phyloP scores from a whole-genome alignment of 768 basidiomycete species.

The Pholiota microspora region DNA sequence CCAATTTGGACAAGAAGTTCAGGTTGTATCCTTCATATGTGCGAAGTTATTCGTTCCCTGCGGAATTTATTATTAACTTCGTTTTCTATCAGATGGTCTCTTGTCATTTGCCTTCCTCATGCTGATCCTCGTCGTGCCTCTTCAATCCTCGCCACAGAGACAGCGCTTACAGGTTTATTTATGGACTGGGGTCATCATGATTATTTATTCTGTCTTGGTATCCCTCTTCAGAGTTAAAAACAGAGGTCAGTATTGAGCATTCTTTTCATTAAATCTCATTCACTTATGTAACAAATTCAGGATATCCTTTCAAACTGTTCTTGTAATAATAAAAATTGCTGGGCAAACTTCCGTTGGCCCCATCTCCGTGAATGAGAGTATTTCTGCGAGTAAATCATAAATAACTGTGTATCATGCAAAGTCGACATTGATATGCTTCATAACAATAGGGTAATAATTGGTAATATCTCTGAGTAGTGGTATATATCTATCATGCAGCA shows the following conservation, averaged over 20 bases:
- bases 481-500: constrained; percentile 17
- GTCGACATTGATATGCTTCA: constrained; percentile 2
- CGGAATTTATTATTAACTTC: constrained; percentile 7
- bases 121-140: constrained; percentile 79
- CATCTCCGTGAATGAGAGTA: not conserved
- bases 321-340: constrained; percentile 39
- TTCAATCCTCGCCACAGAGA: constrained; percentile 64
- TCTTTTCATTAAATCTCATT: not conserved
- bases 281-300: constrained; percentile 30
- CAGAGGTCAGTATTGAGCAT: constrained; percentile 52
- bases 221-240: constrained; percentile 92
- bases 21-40: constrained; percentile 87
- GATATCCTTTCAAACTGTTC: constrained; percentile 80
- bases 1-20: constrained; percentile 91
- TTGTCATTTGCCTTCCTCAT: constrained; percentile 77
- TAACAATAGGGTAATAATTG: constrained; percentile 11
- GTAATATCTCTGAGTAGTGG: constrained; percentile 8
- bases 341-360: constrained; percentile 3
- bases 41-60: constrained; percentile 25
- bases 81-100: constrained; percentile 67
- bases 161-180: constrained; percentile 89
- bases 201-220: constrained; percentile 84
- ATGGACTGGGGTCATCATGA: constrained; percentile 78
- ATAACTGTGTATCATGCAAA: not conserved
- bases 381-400: constrained; percentile 8